A percentile compares a stretch with the other conserved stretches of the same genome.
These are phyloP conservation scores for Colletotrichum echinochloae DNA, from an alignment of 2,329 filamentous ascomycete genomes.

Conservation along the genomic window DNA sequence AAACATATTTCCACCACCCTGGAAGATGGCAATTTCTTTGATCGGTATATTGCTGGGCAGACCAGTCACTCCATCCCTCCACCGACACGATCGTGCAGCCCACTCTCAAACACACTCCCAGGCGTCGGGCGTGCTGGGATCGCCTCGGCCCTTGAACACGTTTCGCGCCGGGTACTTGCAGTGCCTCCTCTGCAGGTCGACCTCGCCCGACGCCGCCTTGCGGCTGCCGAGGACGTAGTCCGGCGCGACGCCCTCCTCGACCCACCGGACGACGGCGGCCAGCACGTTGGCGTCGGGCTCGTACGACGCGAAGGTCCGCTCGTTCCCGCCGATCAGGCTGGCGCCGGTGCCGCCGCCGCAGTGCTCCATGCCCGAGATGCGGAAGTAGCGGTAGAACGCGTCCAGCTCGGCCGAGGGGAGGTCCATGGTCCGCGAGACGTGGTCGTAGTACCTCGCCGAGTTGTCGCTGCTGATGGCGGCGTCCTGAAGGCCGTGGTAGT, in stretches of 20 bases:
- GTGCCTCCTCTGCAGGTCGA: constrained; percentile 50
- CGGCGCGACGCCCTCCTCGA: constrained; percentile 58
- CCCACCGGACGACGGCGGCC: constrained; percentile 62
- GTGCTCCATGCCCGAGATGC: constrained; percentile 64
- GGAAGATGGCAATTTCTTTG: not conserved
- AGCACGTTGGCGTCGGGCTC: constrained; percentile 58
- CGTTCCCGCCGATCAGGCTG: constrained; percentile 46
- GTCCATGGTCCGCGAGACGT: constrained; percentile 58
- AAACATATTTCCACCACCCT: too few species aligned
- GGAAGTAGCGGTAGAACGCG: constrained; percentile 64
- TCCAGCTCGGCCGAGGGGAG: constrained; percentile 41
- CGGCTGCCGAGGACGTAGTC: constrained; percentile 49
- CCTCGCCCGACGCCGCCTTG: constrained; percentile 47
- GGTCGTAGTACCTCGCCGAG: constrained; percentile 61
- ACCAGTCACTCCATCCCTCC: too few species aligned
- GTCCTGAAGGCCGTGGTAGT: constrained; percentile 61
- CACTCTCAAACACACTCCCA: constrained; percentile 46
- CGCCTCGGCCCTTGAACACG: constrained; percentile 46
- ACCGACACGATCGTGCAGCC: not conserved
- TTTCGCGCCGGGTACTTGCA: constrained; percentile 52
- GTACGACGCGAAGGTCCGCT: constrained; percentile 32
- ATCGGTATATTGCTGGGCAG: not conserved
- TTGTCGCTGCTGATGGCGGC: constrained; percentile 57
- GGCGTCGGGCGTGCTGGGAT: constrained; percentile 45
- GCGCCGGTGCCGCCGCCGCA: constrained; percentile 62